Evolutionary conservation across 805 yeast genomes (phyloP).

Genomic region (Teunomyces tritomae): DNA sequence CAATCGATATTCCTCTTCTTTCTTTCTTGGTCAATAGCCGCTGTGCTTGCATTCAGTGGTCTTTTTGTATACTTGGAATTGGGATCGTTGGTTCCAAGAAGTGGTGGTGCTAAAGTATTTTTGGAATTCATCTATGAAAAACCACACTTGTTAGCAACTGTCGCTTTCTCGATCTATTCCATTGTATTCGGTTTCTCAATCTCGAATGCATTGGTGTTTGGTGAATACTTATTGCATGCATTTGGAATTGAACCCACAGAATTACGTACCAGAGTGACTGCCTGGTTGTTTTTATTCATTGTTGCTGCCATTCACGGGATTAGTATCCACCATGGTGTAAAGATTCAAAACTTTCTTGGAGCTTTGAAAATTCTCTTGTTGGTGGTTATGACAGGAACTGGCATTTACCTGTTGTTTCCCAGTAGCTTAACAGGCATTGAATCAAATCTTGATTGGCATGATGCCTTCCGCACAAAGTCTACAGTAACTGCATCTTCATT

Average conservation of each 20-base stretch:
- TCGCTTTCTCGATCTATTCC: constrained; percentile 47
- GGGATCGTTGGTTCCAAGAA: constrained; percentile 68
- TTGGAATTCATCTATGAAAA: constrained; percentile 62
- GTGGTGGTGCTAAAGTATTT: constrained; percentile 76
- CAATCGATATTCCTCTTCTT: constrained; percentile 63
- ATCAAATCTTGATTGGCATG: constrained; percentile 35
- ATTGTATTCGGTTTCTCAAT: constrained; percentile 55
- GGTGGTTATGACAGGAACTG: constrained; percentile 53
- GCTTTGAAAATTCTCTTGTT: constrained; percentile 55
- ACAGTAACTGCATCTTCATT: constrained; percentile 42
- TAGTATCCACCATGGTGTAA: constrained; percentile 58
- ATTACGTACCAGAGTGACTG: constrained; percentile 31
- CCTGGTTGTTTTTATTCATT: constrained; percentile 25
- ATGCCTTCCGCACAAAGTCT: constrained; percentile 31
- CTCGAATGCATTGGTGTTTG: constrained; percentile 58
- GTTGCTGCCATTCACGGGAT: constrained; percentile 50
- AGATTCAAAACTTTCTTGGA: constrained; percentile 62
- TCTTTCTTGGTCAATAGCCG: constrained; percentile 61
- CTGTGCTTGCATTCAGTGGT: constrained; percentile 63
- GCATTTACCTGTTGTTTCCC: constrained; percentile 57
- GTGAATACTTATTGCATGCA: constrained; percentile 53
- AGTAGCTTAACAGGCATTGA: constrained; percentile 41
- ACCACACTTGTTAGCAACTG: constrained; percentile 57
- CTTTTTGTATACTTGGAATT: constrained; percentile 64
- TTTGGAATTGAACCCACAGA: constrained; percentile 42